phyloP scores from a whole-genome alignment of 306 rosid genomes.

The Lupinus albus region DNA sequence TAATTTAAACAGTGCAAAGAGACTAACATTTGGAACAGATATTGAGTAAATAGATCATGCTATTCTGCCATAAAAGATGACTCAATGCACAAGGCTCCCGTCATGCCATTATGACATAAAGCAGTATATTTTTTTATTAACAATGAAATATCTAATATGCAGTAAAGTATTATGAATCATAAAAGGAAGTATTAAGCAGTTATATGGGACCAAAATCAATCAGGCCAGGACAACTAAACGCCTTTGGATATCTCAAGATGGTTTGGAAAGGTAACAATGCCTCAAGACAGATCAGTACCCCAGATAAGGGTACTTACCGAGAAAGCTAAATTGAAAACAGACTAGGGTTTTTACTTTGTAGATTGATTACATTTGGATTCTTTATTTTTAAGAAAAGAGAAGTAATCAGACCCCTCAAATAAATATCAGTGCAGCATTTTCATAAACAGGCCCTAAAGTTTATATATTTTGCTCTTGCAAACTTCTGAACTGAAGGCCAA shows the following conservation, averaged over 20 bases:
- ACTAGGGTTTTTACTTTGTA: too few species aligned
- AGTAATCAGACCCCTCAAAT: neutral
- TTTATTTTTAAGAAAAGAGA: neutral
- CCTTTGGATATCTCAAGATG: neutral
- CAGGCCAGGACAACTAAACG: neutral
- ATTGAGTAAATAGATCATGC: neutral
- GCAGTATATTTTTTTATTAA: neutral
- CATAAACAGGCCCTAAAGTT: neutral
- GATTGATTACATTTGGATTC: neutral
- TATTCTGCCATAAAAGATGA: too few species aligned
- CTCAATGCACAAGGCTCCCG: too few species aligned
- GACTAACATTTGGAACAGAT: neutral
- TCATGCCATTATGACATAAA: neutral
- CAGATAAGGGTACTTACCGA: slow-evolving; percentile 1
- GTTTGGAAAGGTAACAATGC: slow-evolving; percentile 3
- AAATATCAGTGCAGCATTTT: neutral
- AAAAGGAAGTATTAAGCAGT: neutral
- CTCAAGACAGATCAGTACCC: neutral
- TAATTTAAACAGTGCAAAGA: neutral
- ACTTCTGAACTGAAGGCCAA: neutral
- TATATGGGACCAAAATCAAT: neutral
- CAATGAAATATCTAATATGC: neutral
- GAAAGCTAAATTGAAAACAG: neutral
- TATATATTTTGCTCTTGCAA: neutral
- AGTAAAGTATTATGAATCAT: neutral